Evolutionary conservation across 2,329 filamentous ascomycete genomes (phyloP).

Genomic region (Stachybotrys chartarum): DNA sequence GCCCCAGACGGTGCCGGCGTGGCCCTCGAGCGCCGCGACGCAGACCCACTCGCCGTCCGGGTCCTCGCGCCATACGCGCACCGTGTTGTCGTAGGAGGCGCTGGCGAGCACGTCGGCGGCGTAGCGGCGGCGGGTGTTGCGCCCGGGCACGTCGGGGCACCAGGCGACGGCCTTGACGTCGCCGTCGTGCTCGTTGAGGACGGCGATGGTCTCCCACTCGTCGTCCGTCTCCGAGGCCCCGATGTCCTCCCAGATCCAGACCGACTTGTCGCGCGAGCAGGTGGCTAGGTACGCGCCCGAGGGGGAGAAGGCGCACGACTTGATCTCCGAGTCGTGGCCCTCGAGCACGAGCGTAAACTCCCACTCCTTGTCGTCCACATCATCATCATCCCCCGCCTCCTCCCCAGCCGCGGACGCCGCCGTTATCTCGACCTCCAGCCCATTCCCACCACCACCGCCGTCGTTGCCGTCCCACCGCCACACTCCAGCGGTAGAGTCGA

Average conservation of each 20-base stretch:
- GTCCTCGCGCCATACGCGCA: slow-evolving; percentile 85
- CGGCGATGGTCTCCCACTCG: slow-evolving; percentile 94
- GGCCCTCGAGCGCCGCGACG: slow-evolving; percentile 72
- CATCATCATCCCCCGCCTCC: slow-evolving; percentile 10
- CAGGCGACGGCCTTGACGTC: slow-evolving; percentile 93
- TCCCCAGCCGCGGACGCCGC: slow-evolving; percentile 4
- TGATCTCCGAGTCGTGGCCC: slow-evolving; percentile 91
- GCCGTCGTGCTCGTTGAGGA: slow-evolving; percentile 87
- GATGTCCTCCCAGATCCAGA: slow-evolving; percentile 99
- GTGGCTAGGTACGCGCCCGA: slow-evolving; percentile 77
- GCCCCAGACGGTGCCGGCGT: slow-evolving; percentile 84
- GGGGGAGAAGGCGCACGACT: slow-evolving; percentile 68
- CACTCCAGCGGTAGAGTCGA: slow-evolving; percentile 84
- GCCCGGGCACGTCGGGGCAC: slow-evolving; percentile 63
- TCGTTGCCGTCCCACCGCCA: slow-evolving; percentile 61
- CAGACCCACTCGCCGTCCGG: slow-evolving; percentile 87
- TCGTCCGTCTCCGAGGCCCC: slow-evolving; percentile 67
- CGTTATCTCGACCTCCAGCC: slow-evolving; percentile 37
- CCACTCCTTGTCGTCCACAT: slow-evolving; percentile 58
- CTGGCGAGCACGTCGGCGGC: slow-evolving; percentile 72
- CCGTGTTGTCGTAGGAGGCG: slow-evolving; percentile 89
- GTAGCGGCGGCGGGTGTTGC: slow-evolving; percentile 38
- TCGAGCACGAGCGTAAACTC: slow-evolving; percentile 87
- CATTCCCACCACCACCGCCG: slow-evolving; percentile 19
- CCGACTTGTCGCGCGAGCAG: slow-evolving; percentile 84